A percentile compares a stretch with the other conserved stretches of the same genome.
These are phyloP conservation scores for Corinectria fuckeliana DNA, from an alignment of 2,329 filamentous ascomycete species.

Conservation along the genomic window DNA sequence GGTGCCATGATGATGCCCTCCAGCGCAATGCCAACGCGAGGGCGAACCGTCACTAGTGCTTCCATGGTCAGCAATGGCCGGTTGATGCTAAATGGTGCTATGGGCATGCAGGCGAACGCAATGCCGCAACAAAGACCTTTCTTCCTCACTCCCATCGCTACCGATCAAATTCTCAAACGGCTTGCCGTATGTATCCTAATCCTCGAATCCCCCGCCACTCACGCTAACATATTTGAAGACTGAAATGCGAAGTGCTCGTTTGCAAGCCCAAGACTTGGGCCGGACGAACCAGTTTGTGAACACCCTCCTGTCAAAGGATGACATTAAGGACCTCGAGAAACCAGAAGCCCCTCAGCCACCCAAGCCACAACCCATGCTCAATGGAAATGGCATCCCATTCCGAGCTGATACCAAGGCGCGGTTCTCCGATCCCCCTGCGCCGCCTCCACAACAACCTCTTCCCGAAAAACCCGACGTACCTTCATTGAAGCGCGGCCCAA, in stretches of 20 bases:
- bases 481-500: slow-evolving; percentile 76
- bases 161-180: slow-evolving; percentile 88
- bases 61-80: slow-evolving; percentile 68
- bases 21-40: slow-evolving; percentile 73
- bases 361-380: slow-evolving; percentile 55
- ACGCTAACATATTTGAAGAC: slow-evolving; percentile 58
- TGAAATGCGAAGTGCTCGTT: slow-evolving; percentile 88
- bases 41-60: slow-evolving; percentile 72
- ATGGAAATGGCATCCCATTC: slow-evolving; percentile 60
- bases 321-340: slow-evolving; percentile 64
- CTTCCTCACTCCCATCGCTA: slow-evolving; percentile 87
- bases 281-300: slow-evolving; percentile 84
- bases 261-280: slow-evolving; percentile 85
- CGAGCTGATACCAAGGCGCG: slow-evolving; percentile 80
- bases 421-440: slow-evolving; percentile 92
- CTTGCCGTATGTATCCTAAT: slow-evolving; percentile 42
- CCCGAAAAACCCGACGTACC: slow-evolving; percentile 89
- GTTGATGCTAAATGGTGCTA: slow-evolving; percentile 57
- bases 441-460: slow-evolving; percentile 89
- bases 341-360: slow-evolving; percentile 54
- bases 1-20: slow-evolving; percentile 74
- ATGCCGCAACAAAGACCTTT: slow-evolving; percentile 80
- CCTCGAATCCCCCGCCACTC: neutral
- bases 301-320: slow-evolving; percentile 76
- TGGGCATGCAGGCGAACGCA: slow-evolving; percentile 60